Evolutionary conservation across 1,284 basidiomycete species (phyloP), one percentile per base, ranked within the genome.

Genomic region (Coniferiporia sulphurascens): DNA sequence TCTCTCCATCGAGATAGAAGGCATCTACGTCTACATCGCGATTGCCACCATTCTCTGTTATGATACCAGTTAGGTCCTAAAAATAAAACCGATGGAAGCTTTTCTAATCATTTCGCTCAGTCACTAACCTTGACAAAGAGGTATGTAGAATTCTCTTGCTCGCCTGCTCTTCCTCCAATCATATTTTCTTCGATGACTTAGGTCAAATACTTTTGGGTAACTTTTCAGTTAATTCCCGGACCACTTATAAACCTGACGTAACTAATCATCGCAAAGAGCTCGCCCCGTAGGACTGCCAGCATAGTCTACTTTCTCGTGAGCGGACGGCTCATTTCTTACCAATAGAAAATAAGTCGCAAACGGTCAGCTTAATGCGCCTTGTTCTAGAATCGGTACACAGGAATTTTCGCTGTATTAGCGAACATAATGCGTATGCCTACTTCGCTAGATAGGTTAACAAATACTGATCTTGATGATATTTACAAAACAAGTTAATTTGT

Each of bases 61-160:
- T 19, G 45, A 56, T 36, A 45, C 36, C 17, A 48, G 55, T 56
- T 46, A 34, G 49, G 55, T 56, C 34, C 12, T 27, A 12, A 17
- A 36, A 38, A 22, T 8, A 1, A 15, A 10, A 21, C 17, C 27
- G 35, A 27, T 46, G 27, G 21, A 46, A 10, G 46, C 27, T 27
- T 5, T 5, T 5, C 27, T 27, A 48, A 19, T 1, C 15, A 17
- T 17, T 27, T 13, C 7, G 9, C 27, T 36, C 7, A 56, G 55
- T 56, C 19, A 36, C 45, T 5, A 56, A 44, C 6, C 15, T 56
- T 9, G 55, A 56, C 46, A 56, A n/a, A 35, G 55, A 56, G 36
- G 55, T 56, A 48, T 10, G 45, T n/a, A 12, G 2, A 2, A 2
- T 12, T 43, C 2, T 32, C 6, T 27, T 27, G 27, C n/a, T 38